A percentile compares a stretch with the other conserved stretches of the same genome.
Evolutionary conservation across 2,329 filamentous ascomycete genomes (phyloP).

Genomic region (Colletotrichum liriopes): DNA sequence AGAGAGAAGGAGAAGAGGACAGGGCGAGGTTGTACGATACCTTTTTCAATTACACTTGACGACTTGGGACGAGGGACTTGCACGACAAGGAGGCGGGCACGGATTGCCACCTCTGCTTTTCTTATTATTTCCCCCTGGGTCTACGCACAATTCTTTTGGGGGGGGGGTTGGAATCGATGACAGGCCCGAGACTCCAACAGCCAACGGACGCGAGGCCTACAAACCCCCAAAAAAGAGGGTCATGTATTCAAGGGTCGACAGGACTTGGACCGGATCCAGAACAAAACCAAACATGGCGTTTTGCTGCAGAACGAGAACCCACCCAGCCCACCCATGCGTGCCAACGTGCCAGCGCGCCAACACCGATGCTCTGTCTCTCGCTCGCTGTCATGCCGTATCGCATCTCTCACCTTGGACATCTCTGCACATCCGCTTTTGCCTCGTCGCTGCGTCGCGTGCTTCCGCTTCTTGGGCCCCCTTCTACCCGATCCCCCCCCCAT

Average conservation of each 20-base stretch:
- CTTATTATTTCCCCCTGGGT: neutral
- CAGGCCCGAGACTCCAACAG: neutral
- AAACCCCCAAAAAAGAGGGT: neutral
- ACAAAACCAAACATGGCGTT: neutral
- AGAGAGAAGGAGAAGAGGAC: neutral
- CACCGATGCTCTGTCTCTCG: neutral
- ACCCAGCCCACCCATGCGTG: neutral
- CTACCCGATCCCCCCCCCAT: too few relatives aligned
- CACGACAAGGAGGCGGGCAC: neutral
- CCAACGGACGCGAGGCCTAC: neutral
- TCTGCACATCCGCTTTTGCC: neutral
- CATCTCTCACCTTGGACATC: neutral
- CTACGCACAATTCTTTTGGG: neutral
- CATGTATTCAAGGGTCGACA: neutral
- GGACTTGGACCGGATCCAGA: neutral
- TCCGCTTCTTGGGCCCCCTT: neutral
- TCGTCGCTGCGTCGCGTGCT: neutral
- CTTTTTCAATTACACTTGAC: neutral
- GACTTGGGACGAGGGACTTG: constrained; percentile 8
- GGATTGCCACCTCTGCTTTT: neutral
- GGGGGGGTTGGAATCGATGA: neutral
- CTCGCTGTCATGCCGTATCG: neutral
- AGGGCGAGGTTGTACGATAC: neutral
- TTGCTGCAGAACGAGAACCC: constrained; percentile 11
- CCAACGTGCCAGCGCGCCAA: neutral